These are phyloP conservation scores for Amanita rimosa DNA, from an alignment of 768 basidiomycete genomes.

Conservation along the genomic window DNA sequence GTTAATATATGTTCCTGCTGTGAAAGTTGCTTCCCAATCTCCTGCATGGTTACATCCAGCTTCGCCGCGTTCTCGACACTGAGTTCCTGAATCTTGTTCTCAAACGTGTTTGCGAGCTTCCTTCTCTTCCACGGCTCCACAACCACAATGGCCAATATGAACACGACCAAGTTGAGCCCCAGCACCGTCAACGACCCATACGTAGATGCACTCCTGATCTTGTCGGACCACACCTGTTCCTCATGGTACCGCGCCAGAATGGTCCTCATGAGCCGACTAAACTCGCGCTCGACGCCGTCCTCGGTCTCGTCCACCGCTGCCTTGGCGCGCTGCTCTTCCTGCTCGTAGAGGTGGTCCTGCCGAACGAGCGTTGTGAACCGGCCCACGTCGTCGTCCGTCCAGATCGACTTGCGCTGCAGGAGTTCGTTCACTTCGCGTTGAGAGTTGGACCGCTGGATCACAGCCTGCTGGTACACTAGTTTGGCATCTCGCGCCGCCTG, in stretches of 20 bases:
- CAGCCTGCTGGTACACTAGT: slow-evolving; percentile 62
- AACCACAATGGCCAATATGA: slow-evolving; percentile 77
- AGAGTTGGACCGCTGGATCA: slow-evolving; percentile 68
- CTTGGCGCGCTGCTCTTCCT: slow-evolving; percentile 66
- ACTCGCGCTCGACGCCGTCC: slow-evolving; percentile 74
- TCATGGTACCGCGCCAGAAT: slow-evolving; percentile 94
- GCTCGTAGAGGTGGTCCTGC: slow-evolving; percentile 81
- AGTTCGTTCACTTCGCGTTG: slow-evolving; percentile 97
- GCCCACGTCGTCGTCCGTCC: slow-evolving; percentile 82
- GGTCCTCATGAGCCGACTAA: slow-evolving; percentile 75
- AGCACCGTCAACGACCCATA: slow-evolving; percentile 85
- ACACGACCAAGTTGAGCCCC: slow-evolving; percentile 82
- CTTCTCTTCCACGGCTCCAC: slow-evolving; percentile 97
- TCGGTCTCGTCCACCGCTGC: slow-evolving; percentile 57
- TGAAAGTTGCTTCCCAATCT: slow-evolving; percentile 36
- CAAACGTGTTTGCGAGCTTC: slow-evolving; percentile 79
- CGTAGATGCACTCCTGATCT: slow-evolving; percentile 91
- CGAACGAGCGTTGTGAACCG: slow-evolving; percentile 86
- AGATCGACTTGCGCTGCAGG: slow-evolving; percentile 84
- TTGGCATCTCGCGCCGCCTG: slow-evolving; percentile 65
- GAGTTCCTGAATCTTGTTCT: slow-evolving; percentile 68
- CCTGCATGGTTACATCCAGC: slow-evolving; percentile 36
- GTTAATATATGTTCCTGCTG: slow-evolving; percentile 28
- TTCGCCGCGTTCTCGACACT: slow-evolving; percentile 39
- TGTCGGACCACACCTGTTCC: slow-evolving; percentile 99